Conservation (phyloP, 108 stramenopile genomes). For the Mediolabrus comicus region DNA sequence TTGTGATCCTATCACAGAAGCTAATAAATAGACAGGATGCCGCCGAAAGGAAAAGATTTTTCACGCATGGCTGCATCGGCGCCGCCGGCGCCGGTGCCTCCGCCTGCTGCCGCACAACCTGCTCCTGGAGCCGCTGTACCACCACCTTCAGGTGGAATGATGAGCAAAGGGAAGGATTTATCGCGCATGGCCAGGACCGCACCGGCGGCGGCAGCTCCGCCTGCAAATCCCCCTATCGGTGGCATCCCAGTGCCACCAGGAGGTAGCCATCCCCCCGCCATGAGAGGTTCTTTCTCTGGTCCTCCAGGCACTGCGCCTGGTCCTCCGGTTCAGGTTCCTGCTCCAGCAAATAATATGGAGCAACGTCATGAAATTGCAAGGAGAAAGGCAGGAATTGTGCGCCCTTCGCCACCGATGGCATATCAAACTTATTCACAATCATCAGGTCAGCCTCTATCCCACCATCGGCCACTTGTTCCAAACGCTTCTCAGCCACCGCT, state of each 20-base stretch:
- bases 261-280: not conserved
- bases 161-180: constrained; percentile 81
- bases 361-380: constrained; percentile 1
- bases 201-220: constrained; percentile 18
- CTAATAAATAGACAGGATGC: too few species aligned
- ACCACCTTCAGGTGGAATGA: constrained; percentile 18
- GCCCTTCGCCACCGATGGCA: not conserved
- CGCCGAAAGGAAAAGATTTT: constrained; percentile 36
- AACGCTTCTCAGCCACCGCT: constrained; percentile 3
- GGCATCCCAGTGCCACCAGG: not conserved
- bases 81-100: not conserved
- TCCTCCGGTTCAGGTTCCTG: not conserved
- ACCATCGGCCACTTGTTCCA: constrained; percentile 26
- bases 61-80: constrained; percentile 1
- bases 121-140: not conserved
- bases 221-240: not conserved
- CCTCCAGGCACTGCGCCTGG: not conserved
- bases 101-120: not conserved
- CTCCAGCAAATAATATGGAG: constrained; percentile 3
- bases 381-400: not conserved
- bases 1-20: too few species aligned
- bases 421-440: not conserved
- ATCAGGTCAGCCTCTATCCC: constrained; percentile 1
- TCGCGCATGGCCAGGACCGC: constrained; percentile 59
- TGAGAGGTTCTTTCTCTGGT: not conserved